Base-by-base conservation (phyloP, 108 stramenopile species). In the Aureococcus anophagefferens region DNA sequence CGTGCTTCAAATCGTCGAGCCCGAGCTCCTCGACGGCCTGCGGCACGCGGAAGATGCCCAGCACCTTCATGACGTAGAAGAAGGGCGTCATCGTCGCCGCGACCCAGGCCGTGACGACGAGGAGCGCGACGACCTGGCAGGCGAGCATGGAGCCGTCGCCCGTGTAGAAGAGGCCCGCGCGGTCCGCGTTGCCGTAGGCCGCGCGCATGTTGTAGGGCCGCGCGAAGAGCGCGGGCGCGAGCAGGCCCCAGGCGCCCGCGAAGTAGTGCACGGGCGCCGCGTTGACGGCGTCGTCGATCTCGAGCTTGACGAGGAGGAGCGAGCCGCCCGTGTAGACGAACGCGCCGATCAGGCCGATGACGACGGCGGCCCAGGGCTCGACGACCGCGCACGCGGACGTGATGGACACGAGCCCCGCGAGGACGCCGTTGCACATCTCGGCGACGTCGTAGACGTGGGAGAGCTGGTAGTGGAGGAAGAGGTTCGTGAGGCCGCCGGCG, bases 201-300 rank as follows among this genome's bases (percentile, higher is more conserved):
- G n/a, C n/a, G n/a, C n/a, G n/a, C n/a, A n/a, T n/a, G n/a, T n/a
- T n/a, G n/a, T n/a, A n/a, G n/a, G 84, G 79, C 25, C 77, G 72
- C 16, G 88, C 84, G 64, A 92, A 88, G 3, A 94, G 69, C 17
- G 89, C 93, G 0, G 84, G 78, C 30, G 88, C 79, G 30, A 94
- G 16, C 30, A 89, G 65, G 1, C 93, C 93, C 93, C 93, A 94
- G 28, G 80, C 67, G 0, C 93, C 93, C 67, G 79, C 77, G 35
- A 78, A 74, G 74, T 90, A 79, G 77, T 95, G 94, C 28, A 95
- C 92, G 4, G 94, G 91, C 46, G 91, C 89, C 31, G 94, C 94
- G 80, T 93, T 91, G 5, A 95, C 92, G 30, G 91, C 91, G 78
- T 95, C 94, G 79, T 95, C 94, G 71, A 95, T 81, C 33, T 83